These are phyloP conservation scores for Aspergillus glaucus DNA, from an alignment of 2,329 filamentous ascomycete species.

Conservation along the genomic window DNA sequence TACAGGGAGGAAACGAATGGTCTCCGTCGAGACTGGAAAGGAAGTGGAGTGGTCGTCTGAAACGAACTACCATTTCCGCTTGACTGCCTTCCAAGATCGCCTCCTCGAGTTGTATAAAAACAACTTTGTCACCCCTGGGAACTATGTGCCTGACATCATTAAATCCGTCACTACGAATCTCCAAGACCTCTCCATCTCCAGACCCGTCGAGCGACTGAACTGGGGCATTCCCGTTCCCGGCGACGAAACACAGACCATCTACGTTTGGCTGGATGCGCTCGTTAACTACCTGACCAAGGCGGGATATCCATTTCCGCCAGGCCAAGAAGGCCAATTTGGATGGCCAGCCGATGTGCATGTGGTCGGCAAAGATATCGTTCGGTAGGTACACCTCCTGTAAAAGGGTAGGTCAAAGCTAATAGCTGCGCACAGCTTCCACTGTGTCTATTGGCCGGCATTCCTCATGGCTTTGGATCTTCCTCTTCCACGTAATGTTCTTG, in stretches of 20 bases:
- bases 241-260: slow-evolving; percentile 82
- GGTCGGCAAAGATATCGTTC: slow-evolving; percentile 91
- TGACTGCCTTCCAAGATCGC: slow-evolving; percentile 73
- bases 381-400: slow-evolving; percentile 33
- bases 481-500: slow-evolving; percentile 70
- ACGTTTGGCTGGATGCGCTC: slow-evolving; percentile 95
- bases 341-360: slow-evolving; percentile 94
- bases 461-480: slow-evolving; percentile 81
- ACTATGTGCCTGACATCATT: slow-evolving; percentile 72
- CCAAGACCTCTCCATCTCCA: slow-evolving; percentile 81
- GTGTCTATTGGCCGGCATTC: slow-evolving; percentile 96
- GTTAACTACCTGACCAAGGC: slow-evolving; percentile 88
- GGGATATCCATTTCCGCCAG: slow-evolving; percentile 70
- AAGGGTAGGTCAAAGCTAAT: slow-evolving; percentile 12
- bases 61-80: slow-evolving; percentile 87
- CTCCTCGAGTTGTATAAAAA: slow-evolving; percentile 72
- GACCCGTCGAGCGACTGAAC: slow-evolving; percentile 66
- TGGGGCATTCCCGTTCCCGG: slow-evolving; percentile 90
- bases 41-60: slow-evolving; percentile 94
- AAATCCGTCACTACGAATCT: slow-evolving; percentile 70
- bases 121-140: slow-evolving; percentile 71
- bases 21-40: slow-evolving; percentile 78
- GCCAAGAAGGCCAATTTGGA: slow-evolving; percentile 54
- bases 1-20: slow-evolving; percentile 77
- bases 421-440: slow-evolving; percentile 61